These are phyloP conservation scores for Hymenoscyphus repandus DNA, from an alignment of 2,329 filamentous ascomycete species.

Conservation along the genomic window DNA sequence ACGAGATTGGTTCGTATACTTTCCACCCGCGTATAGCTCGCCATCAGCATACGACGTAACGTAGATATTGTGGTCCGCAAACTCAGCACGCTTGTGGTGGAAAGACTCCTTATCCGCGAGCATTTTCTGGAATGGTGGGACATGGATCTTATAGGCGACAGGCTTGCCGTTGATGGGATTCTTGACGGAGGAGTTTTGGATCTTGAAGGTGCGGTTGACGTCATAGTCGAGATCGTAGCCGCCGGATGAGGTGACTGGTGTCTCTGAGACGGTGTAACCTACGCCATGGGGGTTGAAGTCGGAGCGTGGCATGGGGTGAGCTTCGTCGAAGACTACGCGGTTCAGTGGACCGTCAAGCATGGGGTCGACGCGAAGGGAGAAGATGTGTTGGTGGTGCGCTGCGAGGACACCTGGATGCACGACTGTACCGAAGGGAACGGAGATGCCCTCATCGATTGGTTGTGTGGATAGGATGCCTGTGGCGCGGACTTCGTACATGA, in stretches of 20 bases:
- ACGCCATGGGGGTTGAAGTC: conserved; percentile 46
- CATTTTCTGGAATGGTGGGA: conserved; percentile 53
- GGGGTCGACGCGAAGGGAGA: conserved; percentile 61
- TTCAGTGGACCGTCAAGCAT: conserved; percentile 53
- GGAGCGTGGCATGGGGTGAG: conserved; percentile 53
- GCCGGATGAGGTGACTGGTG: conserved; percentile 40
- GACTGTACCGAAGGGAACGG: conserved; percentile 62
- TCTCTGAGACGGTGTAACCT: conserved; percentile 44
- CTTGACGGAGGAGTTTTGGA: conserved; percentile 45
- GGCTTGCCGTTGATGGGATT: conserved; percentile 50
- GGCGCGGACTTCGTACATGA: conserved; percentile 62
- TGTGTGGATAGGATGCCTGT: conserved; percentile 65
- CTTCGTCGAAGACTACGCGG: conserved; percentile 51
- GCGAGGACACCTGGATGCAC: conserved; percentile 66
- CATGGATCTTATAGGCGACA: conserved; percentile 51
- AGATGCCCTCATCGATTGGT: conserved; percentile 59
- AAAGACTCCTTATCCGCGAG: conserved; percentile 43
- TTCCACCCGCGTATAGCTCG: conserved; percentile 48
- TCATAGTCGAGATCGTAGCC: conserved; percentile 44
- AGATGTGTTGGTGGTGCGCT: conserved; percentile 71
- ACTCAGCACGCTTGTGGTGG: conserved; percentile 46
- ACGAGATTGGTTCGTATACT: conserved; percentile 52
- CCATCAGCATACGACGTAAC: conserved; percentile 48
- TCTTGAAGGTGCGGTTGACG: conserved; percentile 51
- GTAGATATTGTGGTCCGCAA: conserved; percentile 50